phyloP scores from a whole-genome alignment of 2,329 filamentous ascomycete genomes.

The Sporothrix pallida region DNA sequence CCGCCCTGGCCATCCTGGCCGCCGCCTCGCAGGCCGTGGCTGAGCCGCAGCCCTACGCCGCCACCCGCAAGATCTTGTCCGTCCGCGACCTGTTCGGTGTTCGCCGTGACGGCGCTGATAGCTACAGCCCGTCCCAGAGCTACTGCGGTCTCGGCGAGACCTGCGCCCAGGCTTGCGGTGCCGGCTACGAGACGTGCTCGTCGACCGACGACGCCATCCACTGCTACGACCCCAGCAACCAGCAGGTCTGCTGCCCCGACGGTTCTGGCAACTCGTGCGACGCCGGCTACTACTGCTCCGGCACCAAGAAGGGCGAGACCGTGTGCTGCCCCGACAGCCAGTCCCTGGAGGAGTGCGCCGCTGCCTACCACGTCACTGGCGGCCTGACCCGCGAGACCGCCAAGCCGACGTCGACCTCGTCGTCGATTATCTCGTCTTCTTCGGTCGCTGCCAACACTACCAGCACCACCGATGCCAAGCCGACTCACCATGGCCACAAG shows the following conservation, averaged over 20 bases:
- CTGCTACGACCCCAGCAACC: conserved; percentile 61
- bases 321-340: conserved; percentile 66
- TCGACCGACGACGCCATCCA: conserved; percentile 58
- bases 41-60: conserved; percentile 44
- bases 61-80: conserved; percentile 46
- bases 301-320: conserved; percentile 58
- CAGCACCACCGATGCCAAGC: conserved; percentile 25
- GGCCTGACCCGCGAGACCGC: conserved; percentile 55
- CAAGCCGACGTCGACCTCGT: conserved; percentile 44
- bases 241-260: conserved; percentile 64
- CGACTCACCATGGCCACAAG: conserved; percentile 31
- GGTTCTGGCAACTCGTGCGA: conserved; percentile 66
- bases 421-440: conserved; percentile 40
- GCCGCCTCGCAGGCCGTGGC: conserved; percentile 44
- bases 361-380: conserved; percentile 55
- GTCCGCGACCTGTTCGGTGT: conserved; percentile 48
- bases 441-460: conserved; percentile 35
- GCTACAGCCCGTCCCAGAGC: conserved; percentile 57
- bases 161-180: conserved; percentile 62
- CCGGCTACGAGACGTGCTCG: conserved; percentile 56
- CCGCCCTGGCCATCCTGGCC: conserved; percentile 54
- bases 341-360: conserved; percentile 61
- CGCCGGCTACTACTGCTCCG: conserved; percentile 63
- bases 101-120: conserved; percentile 51
- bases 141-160: conserved; percentile 57